Percentiles rank a stretch among this genome's conserved stretches.
Evolutionary conservation across 1,139 yeast species (phyloP).

Genomic region (Komagataea norvegica): DNA sequence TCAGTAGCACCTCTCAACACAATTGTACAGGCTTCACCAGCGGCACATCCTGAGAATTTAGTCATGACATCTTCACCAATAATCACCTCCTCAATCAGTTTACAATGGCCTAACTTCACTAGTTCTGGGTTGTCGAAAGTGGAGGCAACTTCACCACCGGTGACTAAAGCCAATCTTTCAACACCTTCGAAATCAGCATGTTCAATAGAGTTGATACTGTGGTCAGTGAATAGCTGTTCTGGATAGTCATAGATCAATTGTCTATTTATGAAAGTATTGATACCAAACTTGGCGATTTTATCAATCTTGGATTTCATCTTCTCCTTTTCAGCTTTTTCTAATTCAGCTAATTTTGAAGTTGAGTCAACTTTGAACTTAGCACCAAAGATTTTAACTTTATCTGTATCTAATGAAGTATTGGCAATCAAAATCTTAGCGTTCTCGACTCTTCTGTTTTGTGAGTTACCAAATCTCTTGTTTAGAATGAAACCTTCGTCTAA

Average conservation of each 20-base stretch:
- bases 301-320: constrained; percentile 91
- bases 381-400: constrained; percentile 94
- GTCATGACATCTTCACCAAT: constrained; percentile 85
- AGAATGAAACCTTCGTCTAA: constrained; percentile 93
- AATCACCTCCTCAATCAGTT: constrained; percentile 80
- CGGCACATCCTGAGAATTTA: constrained; percentile 90
- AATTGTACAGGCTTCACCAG: constrained; percentile 95
- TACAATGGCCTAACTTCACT: constrained; percentile 85
- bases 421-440: constrained; percentile 89
- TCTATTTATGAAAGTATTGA: constrained; percentile 89
- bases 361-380: constrained; percentile 97
- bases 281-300: constrained; percentile 76
- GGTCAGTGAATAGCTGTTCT: constrained; percentile 87
- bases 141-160: constrained; percentile 97
- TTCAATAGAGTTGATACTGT: constrained; percentile 86
- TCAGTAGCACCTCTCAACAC: constrained; percentile 97
- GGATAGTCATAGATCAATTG: constrained; percentile 98
- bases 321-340: constrained; percentile 91
- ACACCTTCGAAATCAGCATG: constrained; percentile 99
- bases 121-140: constrained; percentile 90
- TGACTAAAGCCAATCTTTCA: constrained; percentile 91
- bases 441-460: constrained; percentile 81
- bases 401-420: constrained; percentile 96
- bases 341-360: constrained; percentile 88
- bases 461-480: constrained; percentile 87